These are phyloP conservation scores for Kazachstania martiniae DNA, from an alignment of 805 yeast genomes.

Conservation along the genomic window DNA sequence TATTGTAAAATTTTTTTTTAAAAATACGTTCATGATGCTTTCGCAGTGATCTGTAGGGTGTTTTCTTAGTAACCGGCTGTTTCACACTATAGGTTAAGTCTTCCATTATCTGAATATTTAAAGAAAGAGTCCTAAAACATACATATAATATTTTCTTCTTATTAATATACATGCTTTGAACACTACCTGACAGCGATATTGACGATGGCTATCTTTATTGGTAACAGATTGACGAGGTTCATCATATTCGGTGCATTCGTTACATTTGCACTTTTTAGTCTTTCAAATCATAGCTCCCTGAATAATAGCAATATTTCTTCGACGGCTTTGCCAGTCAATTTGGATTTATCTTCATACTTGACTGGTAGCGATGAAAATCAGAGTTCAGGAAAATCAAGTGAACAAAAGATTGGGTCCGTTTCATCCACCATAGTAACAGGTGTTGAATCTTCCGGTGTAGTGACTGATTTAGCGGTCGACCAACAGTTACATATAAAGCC, in stretches of 20 bases:
- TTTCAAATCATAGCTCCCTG: conserved; percentile 9
- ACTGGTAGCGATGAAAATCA: conserved; percentile 5
- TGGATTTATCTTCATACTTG: conserved; percentile 3
- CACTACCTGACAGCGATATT: too few relatives aligned
- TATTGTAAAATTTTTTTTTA: too few relatives aligned
- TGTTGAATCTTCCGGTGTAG: conserved; percentile 1
- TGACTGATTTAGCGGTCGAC: neutral
- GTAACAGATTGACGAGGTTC: conserved; percentile 15
- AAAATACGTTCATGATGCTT: too few relatives aligned
- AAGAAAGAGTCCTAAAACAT: too few relatives aligned
- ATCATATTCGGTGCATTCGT: conserved; percentile 10
- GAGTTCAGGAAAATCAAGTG: conserved; percentile 5
- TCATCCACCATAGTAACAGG: too few relatives aligned
- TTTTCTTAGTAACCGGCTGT: too few relatives aligned
- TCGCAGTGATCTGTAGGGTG: too few relatives aligned
- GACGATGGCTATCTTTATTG: conserved; percentile 17
- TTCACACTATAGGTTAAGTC: too few relatives aligned
- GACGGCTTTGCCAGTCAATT: conserved; percentile 1
- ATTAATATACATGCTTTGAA: too few relatives aligned
- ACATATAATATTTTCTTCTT: too few relatives aligned
- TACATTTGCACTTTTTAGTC: conserved; percentile 5
- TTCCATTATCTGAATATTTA: too few relatives aligned
- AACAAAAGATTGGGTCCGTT: too few relatives aligned
- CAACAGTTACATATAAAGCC: conserved; percentile 1
- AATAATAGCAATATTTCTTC: conserved; percentile 2